Percentiles rank a stretch among this genome's conserved stretches.
Conservation (phyloP, 2,329 filamentous ascomycete genomes). For the Cordyceps tenuipes region DNA sequence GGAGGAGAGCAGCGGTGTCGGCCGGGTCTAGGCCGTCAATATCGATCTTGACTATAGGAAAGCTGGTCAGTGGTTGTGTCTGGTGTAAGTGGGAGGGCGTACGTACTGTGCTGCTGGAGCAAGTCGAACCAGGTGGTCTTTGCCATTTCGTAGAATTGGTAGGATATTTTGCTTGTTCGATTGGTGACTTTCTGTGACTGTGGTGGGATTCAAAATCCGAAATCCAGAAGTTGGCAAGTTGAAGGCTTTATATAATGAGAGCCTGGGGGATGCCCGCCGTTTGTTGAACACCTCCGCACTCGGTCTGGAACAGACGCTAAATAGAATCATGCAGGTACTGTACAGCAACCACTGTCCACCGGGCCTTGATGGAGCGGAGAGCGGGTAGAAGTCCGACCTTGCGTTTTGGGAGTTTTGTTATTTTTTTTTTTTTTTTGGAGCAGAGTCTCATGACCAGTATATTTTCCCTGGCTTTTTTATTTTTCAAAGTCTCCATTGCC, state of each 20-base stretch:
- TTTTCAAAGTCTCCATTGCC: not conserved
- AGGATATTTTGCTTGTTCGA: not conserved
- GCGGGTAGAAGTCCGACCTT: not conserved
- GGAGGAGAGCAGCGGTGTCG: slow-evolving; percentile 14
- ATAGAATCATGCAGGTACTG: slow-evolving; percentile 10
- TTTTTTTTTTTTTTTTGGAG: not conserved
- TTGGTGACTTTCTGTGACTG: no score
- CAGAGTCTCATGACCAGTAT: not conserved
- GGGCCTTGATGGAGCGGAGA: not conserved
- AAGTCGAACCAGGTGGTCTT: slow-evolving; percentile 5
- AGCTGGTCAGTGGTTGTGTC: not conserved
- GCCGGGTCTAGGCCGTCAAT: slow-evolving; percentile 16
- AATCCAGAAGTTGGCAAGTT: not conserved
- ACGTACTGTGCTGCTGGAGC: slow-evolving; percentile 6
- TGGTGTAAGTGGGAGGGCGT: not conserved
- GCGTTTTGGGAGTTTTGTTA: no score
- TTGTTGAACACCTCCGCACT: not conserved
- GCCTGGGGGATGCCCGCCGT: not conserved
- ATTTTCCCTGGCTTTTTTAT: no score
- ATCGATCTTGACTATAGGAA: slow-evolving; percentile 1
- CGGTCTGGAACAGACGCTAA: not conserved
- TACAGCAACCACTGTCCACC: not conserved
- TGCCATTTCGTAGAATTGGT: not conserved
- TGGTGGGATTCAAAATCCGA: not conserved
- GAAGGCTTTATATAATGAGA: not conserved